phyloP scores from a whole-genome alignment of 768 basidiomycete genomes.

The Kwoniella bestiolae region DNA sequence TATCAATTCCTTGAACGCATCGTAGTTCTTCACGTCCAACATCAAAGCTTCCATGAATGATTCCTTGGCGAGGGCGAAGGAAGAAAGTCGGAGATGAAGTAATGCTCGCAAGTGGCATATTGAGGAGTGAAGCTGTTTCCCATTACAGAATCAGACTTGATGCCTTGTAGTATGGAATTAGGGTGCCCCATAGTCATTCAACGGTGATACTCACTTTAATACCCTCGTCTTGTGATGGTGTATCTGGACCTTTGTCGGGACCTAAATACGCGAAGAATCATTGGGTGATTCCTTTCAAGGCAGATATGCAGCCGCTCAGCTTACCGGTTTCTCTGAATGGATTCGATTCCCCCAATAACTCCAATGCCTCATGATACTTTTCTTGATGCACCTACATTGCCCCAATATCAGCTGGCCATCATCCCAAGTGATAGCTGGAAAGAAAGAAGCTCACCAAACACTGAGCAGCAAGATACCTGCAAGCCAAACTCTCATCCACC shows the following conservation, averaged over 20 bases:
- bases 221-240: conserved; percentile 84
- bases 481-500: conserved; percentile 92
- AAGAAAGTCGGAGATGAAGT: conserved; percentile 90
- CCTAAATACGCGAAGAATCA: conserved; percentile 57
- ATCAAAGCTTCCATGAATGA: conserved; percentile 95
- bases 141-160: no score
- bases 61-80: conserved; percentile 85
- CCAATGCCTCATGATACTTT: conserved; percentile 87
- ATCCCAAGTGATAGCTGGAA: conserved; percentile 22
- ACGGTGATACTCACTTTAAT: conserved; percentile 75
- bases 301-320: conserved; percentile 27
- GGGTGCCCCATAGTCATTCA: no score
- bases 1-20: conserved; percentile 87
- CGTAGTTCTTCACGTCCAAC: conserved; percentile 95
- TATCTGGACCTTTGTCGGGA: conserved; percentile 66
- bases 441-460: conserved; percentile 68
- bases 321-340: conserved; percentile 76
- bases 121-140: conserved; percentile 93
- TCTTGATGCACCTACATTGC: conserved; percentile 72
- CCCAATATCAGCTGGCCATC: conserved; percentile 10
- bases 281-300: background rate
- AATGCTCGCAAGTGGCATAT: conserved; percentile 94
- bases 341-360: conserved; percentile 90
- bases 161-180: no score
- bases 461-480: conserved; percentile 94